Conservation (phyloP, 306 rosid species). For the Medicago lupulina region DNA sequence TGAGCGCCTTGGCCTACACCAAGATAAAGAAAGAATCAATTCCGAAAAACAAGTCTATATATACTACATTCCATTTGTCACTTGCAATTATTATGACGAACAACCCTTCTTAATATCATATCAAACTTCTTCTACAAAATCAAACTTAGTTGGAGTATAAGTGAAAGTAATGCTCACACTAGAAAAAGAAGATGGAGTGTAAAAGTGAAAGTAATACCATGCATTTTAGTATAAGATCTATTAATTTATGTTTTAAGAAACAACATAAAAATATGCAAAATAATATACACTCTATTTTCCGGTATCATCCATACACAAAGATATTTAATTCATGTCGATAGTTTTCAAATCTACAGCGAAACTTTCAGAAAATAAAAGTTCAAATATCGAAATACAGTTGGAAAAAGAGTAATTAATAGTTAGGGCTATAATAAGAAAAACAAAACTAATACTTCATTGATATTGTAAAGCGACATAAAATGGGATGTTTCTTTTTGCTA, state of each 20-base stretch:
- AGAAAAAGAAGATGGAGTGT: slow-evolving; percentile 21
- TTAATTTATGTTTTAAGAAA: background rate
- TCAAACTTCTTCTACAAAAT: slow-evolving; percentile 15
- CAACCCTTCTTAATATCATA: slow-evolving; percentile 20
- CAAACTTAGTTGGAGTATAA: slow-evolving; percentile 18
- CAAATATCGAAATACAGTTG: slow-evolving; percentile 12
- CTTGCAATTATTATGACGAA: slow-evolving; percentile 22
- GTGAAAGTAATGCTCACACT: slow-evolving; percentile 2
- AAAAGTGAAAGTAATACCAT: slow-evolving; percentile 15
- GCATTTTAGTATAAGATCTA: slow-evolving; percentile 21
- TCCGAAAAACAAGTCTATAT: slow-evolving; percentile 11
- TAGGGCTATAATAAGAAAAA: no score
- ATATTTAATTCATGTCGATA: background rate
- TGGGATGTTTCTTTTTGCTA: no score
- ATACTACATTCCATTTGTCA: background rate
- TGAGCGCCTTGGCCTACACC: slow-evolving; percentile 63
- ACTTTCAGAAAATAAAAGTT: background rate
- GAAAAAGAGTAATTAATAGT: no score
- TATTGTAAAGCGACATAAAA: no score
- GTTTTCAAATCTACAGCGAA: background rate
- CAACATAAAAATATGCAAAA: background rate
- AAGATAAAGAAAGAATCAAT: slow-evolving; percentile 32
- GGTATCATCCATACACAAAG: background rate
- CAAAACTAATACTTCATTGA: no score
- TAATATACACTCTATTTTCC: slow-evolving; percentile 2